These are phyloP conservation scores for Myxozyma nipponensis DNA, from an alignment of 805 yeast species.

Conservation along the genomic window DNA sequence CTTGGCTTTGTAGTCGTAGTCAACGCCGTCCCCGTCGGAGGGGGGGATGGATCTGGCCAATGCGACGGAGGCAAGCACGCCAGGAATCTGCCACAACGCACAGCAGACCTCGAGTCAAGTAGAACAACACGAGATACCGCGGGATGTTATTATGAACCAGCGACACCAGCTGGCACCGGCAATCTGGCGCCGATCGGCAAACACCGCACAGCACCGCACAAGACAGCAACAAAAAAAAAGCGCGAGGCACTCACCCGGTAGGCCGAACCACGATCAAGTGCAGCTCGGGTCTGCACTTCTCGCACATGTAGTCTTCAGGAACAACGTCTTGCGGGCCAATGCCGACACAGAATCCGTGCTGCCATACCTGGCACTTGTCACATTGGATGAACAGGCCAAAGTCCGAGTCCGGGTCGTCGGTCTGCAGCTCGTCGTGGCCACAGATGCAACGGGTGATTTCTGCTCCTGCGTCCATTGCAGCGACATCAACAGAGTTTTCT, in stretches of 20 bases:
- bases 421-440: conserved; percentile 47
- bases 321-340: conserved; percentile 66
- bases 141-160: too few species aligned
- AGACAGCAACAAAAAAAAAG: not conserved
- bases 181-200: too few species aligned
- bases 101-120: too few species aligned
- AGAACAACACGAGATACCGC: too few species aligned
- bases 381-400: conserved; percentile 95
- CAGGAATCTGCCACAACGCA: too few species aligned
- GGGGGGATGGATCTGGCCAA: too few species aligned
- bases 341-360: conserved; percentile 95
- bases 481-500: too few species aligned
- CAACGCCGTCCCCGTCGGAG: too few species aligned
- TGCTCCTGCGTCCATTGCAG: conserved; percentile 28
- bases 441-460: conserved; percentile 57
- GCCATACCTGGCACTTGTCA: conserved; percentile 94
- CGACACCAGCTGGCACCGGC: too few species aligned
- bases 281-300: conserved; percentile 77
- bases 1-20: too few species aligned
- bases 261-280: conserved; percentile 55
- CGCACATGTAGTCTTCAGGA: conserved; percentile 96
- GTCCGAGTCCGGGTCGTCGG: conserved; percentile 56
- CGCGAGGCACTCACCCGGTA: conserved; percentile 36
- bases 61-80: too few species aligned
- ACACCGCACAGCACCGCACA: not conserved